Percentiles rank a stretch among this genome's conserved stretches.
Evolutionary conservation across 495 filamentous ascomycete species (phyloP).

Genomic region (Penicillium goetzii): DNA sequence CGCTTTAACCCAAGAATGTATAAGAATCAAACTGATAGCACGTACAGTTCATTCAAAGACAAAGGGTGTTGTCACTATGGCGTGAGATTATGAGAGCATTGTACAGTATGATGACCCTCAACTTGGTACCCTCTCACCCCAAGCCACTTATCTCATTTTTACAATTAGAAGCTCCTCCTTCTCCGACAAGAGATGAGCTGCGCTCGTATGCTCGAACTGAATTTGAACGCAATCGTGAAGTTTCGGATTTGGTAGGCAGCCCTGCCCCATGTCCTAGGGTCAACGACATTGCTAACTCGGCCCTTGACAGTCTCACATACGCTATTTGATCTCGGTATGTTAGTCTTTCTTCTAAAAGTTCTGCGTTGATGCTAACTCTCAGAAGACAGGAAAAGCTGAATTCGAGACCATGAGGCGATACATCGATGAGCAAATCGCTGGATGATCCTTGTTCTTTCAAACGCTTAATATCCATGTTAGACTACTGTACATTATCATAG

Average conservation of each 20-base stretch:
- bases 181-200: slow-evolving; percentile 64
- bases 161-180: slow-evolving; percentile 44
- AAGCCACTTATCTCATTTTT: background rate
- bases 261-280: background rate
- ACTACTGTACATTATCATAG: slow-evolving; percentile 2
- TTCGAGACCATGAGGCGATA: slow-evolving; percentile 63
- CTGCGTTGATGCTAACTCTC: background rate
- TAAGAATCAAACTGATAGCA: background rate
- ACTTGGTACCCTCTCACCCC: background rate
- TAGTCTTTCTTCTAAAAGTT: background rate
- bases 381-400: slow-evolving; percentile 60
- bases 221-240: slow-evolving; percentile 71
- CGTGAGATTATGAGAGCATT: slow-evolving; percentile 45
- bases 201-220: slow-evolving; percentile 72
- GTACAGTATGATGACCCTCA: slow-evolving; percentile 32
- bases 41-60: slow-evolving; percentile 47
- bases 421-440: slow-evolving; percentile 51
- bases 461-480: background rate
- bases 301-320: slow-evolving; percentile 51
- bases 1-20: background rate
- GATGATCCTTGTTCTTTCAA: slow-evolving; percentile 17
- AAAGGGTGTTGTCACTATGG: slow-evolving; percentile 45
- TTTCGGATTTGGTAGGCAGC: slow-evolving; percentile 68
- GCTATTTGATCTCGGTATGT: slow-evolving; percentile 61
- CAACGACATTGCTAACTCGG: background rate